phyloP scores from a whole-genome alignment of 257 asterid genomes.

The Avicennia marina region DNA sequence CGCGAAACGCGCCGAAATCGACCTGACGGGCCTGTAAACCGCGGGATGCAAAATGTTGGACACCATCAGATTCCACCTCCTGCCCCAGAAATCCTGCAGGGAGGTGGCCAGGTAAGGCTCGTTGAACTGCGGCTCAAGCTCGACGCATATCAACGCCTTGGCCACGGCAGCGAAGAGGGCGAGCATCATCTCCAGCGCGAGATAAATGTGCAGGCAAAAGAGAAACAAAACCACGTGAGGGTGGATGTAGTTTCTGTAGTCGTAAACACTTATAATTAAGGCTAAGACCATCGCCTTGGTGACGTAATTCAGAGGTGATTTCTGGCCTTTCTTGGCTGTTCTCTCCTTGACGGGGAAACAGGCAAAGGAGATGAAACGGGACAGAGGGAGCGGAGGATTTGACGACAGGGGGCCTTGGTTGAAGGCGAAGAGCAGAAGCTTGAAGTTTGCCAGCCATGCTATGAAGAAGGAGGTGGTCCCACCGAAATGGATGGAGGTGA shows the following conservation, averaged over 20 bases:
- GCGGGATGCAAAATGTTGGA: conserved; percentile 38
- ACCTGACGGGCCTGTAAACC: conserved; percentile 27
- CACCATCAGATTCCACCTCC: conserved; percentile 57
- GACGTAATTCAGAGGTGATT: conserved; percentile 15
- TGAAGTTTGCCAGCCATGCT: conserved; percentile 52
- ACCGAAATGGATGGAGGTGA: conserved; percentile 45
- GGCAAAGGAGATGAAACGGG: conserved; percentile 42
- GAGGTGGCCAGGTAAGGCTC: conserved; percentile 51
- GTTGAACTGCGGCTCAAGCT: conserved; percentile 46
- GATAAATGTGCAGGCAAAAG: conserved; percentile 40
- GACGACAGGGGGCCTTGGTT: conserved; percentile 40
- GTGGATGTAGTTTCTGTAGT: conserved; percentile 20
- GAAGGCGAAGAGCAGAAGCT: conserved; percentile 45
- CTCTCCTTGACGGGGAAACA: conserved; percentile 41
- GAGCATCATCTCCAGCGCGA: conserved; percentile 35
- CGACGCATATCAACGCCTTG: conserved; percentile 11
- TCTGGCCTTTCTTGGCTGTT: neutral
- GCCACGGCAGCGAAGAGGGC: conserved; percentile 22
- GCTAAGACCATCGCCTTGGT: conserved; percentile 23
- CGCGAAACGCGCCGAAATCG: neutral
- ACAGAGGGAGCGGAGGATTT: conserved; percentile 24
- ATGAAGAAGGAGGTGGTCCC: conserved; percentile 49
- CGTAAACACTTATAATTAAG: conserved; percentile 16
- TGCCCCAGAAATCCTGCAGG: conserved; percentile 62
- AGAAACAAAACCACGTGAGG: conserved; percentile 20